Evolutionary conservation across 1,139 yeast genomes (phyloP).

Genomic region (Yamadazyma oceani): DNA sequence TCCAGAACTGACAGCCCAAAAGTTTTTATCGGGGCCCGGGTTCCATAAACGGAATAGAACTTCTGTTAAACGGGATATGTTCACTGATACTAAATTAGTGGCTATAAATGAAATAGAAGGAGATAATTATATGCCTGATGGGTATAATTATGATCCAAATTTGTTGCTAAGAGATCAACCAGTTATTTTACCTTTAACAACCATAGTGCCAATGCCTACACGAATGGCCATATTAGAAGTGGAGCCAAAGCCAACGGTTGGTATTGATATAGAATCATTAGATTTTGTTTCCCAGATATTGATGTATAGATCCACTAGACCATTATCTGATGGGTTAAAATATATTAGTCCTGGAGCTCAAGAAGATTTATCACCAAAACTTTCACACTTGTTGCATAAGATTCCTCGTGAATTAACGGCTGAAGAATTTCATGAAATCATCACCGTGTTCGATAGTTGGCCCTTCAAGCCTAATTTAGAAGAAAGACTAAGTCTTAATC

Average conservation of each 20-base stretch:
- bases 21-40: slow-evolving; percentile 55
- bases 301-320: slow-evolving; percentile 46
- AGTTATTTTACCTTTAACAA: slow-evolving; percentile 22
- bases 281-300: slow-evolving; percentile 69
- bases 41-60: slow-evolving; percentile 52
- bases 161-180: slow-evolving; percentile 42
- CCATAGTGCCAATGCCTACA: slow-evolving; percentile 25
- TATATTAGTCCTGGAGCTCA: slow-evolving; percentile 82
- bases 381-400: slow-evolving; percentile 30
- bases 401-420: slow-evolving; percentile 49
- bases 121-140: slow-evolving; percentile 24
- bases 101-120: slow-evolving; percentile 40
- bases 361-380: slow-evolving; percentile 47
- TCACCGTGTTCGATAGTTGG: slow-evolving; percentile 65
- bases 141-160: slow-evolving; percentile 38
- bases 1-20: slow-evolving; percentile 58
- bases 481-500: slow-evolving; percentile 14
- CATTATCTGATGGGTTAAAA: slow-evolving; percentile 46
- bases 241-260: slow-evolving; percentile 43
- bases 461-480: slow-evolving; percentile 71
- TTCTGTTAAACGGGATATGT: slow-evolving; percentile 60
- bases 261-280: slow-evolving; percentile 54
- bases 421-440: slow-evolving; percentile 54
- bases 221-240: slow-evolving; percentile 56
- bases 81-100: slow-evolving; percentile 51